Evolutionary conservation across 345 rosid species (phyloP).

Genomic region (Aquilaria yunnanensis): DNA sequence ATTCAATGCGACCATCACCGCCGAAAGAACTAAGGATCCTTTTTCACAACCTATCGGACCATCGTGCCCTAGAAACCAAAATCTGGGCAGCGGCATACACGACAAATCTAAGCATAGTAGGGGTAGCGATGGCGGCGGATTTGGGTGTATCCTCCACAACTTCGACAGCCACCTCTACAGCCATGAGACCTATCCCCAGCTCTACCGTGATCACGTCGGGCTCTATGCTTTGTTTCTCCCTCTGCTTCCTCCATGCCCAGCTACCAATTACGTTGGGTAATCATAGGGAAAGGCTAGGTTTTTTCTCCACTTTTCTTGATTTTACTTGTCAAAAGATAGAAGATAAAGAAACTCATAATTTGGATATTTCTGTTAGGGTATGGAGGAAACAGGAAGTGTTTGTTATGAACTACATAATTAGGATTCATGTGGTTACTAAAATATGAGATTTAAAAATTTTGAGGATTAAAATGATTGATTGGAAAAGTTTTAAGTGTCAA

Average conservation of each 20-base stretch:
- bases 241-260: conserved; percentile 78
- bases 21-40: too few relatives aligned
- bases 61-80: too few relatives aligned
- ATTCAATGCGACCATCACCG: too few relatives aligned
- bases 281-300: conserved; percentile 64
- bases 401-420: conserved; percentile 59
- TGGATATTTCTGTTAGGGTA: conserved; percentile 28
- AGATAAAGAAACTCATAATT: conserved; percentile 21
- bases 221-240: conserved; percentile 86
- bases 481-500: too few relatives aligned
- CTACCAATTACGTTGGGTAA: conserved; percentile 55
- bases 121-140: too few relatives aligned
- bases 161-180: conserved; percentile 58
- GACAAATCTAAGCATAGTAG: too few relatives aligned
- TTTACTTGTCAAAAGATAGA: conserved; percentile 43
- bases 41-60: too few relatives aligned
- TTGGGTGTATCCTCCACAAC: conserved; percentile 73
- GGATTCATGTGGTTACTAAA: conserved; percentile 61
- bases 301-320: conserved; percentile 60
- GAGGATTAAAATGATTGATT: too few relatives aligned
- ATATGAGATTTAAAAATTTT: too few relatives aligned
- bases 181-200: conserved; percentile 69
- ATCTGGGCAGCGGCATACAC: too few relatives aligned
- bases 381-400: conserved; percentile 72
- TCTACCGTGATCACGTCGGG: conserved; percentile 64